Evolutionary conservation across 1,284 basidiomycete species (phyloP), one percentile per base, ranked within the genome.

Genomic region (Microbotryum saponariae): DNA sequence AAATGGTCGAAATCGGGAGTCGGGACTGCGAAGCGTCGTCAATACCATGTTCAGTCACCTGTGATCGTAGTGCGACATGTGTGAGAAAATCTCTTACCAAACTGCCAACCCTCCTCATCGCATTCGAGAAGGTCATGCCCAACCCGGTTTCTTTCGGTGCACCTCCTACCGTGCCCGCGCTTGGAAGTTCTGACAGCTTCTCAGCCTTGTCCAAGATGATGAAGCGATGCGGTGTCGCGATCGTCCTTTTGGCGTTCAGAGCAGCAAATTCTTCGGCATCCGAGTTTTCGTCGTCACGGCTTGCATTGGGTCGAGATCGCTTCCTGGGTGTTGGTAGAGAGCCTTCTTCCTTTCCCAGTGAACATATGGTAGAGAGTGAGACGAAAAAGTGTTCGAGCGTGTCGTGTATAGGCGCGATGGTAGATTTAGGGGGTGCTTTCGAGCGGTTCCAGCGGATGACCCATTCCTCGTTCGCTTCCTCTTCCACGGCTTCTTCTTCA

Each of bases 181-280:
- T 58, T 1, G 64, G 59, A 14, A 69, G 44, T 18, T 67, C 63
- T 3, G 48, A 48, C 9, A 69, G 45, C 2, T 62, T 45, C 51
- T 69, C 68, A 20, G 60, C 68, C 14, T 65, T 57, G 18, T 62
- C 51, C n/a, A 69, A 6, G 14, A 69, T n/a, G 47, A 69, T 58
- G 48, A 59, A 68, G 2, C 64, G 42, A 5, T 61, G 58, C 3
- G 23, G 14, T 3, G 42, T 54, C 10, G 20, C 14, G 7, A 5
- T 37, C 16, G 37, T 42, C 37, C 51, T 33, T n/a, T 29, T 29
- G 18, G 23, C 48, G 48, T 12, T 20, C 12, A 29, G 21, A 29
- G 21, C 20, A 14, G 27, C 21, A 23, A 50, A 23, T 23, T 50
- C 48, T 50, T 23, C 29, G 6, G 14, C 51, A 20, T 29, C n/a